phyloP scores from a whole-genome alignment of 1,284 basidiomycete genomes.

The Agroathelia rolfsii region DNA sequence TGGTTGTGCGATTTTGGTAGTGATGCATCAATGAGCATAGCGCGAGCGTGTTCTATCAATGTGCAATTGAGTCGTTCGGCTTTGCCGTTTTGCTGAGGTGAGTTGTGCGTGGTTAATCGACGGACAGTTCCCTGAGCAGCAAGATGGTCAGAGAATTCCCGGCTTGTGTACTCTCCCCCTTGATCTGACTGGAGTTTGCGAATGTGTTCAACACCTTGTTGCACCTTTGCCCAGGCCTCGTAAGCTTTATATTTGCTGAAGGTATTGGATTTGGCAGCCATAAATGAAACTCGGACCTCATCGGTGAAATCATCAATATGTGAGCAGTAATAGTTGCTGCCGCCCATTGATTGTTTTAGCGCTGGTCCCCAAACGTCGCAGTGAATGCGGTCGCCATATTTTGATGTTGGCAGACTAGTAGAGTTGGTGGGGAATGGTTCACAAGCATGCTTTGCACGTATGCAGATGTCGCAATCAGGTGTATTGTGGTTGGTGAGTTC shows the following conservation, averaged over 20 bases:
- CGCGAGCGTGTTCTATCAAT: conserved; percentile 15
- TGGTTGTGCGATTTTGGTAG: conserved; percentile 20
- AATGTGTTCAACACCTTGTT: conserved; percentile 13
- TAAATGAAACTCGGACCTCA: conserved; percentile 13
- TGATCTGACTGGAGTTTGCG: conserved; percentile 18
- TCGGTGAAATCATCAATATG: conserved; percentile 18
- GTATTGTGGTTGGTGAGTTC: too few species aligned
- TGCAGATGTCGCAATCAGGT: too few species aligned
- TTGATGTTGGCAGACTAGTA: too few species aligned
- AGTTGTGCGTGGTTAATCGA: conserved; percentile 24
- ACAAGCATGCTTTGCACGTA: too few species aligned
- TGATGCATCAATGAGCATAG: conserved; percentile 16
- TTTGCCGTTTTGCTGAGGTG: conserved; percentile 24
- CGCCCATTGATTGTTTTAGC: conserved; percentile 13
- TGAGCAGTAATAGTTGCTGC: conserved; percentile 18
- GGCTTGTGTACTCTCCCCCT: conserved; percentile 20
- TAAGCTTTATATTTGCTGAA: conserved; percentile 17
- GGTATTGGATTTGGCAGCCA: conserved; percentile 17
- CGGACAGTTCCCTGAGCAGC: conserved; percentile 18
- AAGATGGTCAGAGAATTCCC: conserved; percentile 19
- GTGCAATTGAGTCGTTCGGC: conserved; percentile 24
- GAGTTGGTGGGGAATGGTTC: too few species aligned
- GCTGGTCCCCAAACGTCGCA: conserved; percentile 24
- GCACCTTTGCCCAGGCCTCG: conserved; percentile 18
- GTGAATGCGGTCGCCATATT: conserved; percentile 18